Conservation (phyloP, 164 flowering plant genomes). For the Euptelea pleiosperma region DNA sequence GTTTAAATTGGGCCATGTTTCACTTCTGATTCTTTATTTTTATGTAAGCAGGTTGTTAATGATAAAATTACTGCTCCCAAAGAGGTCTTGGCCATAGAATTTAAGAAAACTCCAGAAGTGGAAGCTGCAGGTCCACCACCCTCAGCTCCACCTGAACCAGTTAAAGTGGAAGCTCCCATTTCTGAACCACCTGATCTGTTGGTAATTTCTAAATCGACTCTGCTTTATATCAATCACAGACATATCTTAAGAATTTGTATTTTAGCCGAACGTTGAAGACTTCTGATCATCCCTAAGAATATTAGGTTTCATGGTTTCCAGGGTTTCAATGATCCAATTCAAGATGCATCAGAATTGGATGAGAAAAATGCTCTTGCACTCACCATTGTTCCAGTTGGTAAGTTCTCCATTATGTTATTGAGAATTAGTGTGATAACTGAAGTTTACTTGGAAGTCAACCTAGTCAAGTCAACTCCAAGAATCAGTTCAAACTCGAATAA, state of each 20-base stretch:
- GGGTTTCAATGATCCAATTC: conserved; percentile 68
- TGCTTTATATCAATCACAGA: neutral
- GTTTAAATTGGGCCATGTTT: neutral
- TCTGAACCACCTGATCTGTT: conserved; percentile 70
- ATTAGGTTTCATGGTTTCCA: conserved; percentile 26
- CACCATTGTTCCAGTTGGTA: conserved; percentile 91
- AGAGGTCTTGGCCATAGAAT: conserved; percentile 72
- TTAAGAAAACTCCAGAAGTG: conserved; percentile 57
- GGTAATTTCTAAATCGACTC: conserved; percentile 44
- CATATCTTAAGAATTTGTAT: neutral
- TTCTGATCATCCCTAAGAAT: neutral
- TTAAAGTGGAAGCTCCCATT: conserved; percentile 56
- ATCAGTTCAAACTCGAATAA: too few species aligned
- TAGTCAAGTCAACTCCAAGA: too few species aligned
- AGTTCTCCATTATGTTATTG: conserved; percentile 10
- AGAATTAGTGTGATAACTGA: neutral
- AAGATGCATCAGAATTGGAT: conserved; percentile 74
- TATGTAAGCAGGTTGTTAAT: conserved; percentile 39
- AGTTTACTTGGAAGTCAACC: neutral
- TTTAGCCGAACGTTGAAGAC: neutral
- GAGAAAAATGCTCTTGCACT: conserved; percentile 88
- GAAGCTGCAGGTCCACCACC: conserved; percentile 44
- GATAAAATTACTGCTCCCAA: conserved; percentile 57
- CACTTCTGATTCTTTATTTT: conserved; percentile 8
- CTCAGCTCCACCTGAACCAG: conserved; percentile 60